A percentile compares a stretch with the other conserved stretches of the same genome.
Evolutionary conservation across 164 flowering plant species (phyloP).

Genomic region (Magnolia kwangsiensis): DNA sequence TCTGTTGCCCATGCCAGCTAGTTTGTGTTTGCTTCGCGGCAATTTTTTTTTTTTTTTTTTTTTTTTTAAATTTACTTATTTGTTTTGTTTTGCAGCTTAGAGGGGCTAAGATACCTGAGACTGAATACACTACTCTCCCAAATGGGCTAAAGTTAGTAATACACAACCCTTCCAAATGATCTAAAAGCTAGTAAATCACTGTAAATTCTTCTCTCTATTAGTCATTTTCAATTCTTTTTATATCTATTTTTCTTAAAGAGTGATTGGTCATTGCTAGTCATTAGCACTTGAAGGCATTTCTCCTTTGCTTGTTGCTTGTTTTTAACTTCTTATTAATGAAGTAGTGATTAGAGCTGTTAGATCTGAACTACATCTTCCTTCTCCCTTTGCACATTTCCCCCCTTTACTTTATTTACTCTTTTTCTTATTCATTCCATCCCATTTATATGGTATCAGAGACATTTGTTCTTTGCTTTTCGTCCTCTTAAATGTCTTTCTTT

Average conservation of each 20-base stretch:
- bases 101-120: conserved; percentile 87
- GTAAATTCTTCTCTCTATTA: background rate
- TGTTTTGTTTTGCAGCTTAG: conserved; percentile 56
- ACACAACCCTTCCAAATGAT: conserved; percentile 70
- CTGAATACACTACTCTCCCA: conserved; percentile 75
- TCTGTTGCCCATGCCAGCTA: background rate
- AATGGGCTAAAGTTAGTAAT: conserved; percentile 87
- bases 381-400: too few species aligned
- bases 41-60: background rate
- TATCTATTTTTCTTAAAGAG: background rate
- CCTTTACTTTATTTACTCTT: too few species aligned
- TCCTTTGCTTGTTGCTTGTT: background rate
- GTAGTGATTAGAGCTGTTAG: too few species aligned
- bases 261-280: background rate
- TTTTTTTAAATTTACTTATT: background rate
- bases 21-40: background rate
- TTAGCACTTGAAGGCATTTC: background rate
- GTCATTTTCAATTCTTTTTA: background rate
- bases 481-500: too few species aligned
- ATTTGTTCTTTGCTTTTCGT: too few species aligned
- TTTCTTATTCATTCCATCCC: too few species aligned
- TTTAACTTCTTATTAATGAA: background rate
- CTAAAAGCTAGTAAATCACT: conserved; percentile 58
- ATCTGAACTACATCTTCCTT: too few species aligned
- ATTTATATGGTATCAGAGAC: too few species aligned